A percentile compares a stretch with the other conserved stretches of the same genome.
These are phyloP conservation scores for Ogataea naganishii DNA, from an alignment of 805 yeast genomes.

Conservation along the genomic window DNA sequence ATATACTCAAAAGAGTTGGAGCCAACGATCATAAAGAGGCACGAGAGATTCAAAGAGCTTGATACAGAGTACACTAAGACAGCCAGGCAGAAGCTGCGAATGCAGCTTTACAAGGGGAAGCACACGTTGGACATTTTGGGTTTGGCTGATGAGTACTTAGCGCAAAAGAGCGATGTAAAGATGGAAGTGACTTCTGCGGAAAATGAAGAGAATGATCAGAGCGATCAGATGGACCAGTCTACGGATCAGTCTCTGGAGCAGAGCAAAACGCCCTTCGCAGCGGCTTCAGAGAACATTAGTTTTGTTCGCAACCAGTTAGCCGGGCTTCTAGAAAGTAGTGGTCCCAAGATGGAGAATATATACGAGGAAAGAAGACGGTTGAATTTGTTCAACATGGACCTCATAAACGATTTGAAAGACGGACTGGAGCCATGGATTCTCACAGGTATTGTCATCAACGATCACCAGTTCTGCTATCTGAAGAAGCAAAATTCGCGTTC, in stretches of 20 bases:
- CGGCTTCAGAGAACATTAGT: conserved; percentile 1
- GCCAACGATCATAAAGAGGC: conserved; percentile 11
- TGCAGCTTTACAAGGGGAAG: conserved; percentile 25
- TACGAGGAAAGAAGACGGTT: conserved; percentile 10
- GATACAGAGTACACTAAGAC: conserved; percentile 8
- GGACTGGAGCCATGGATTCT: conserved; percentile 29
- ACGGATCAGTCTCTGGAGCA: too few species aligned
- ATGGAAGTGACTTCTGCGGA: conserved; percentile 6
- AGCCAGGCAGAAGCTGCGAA: conserved; percentile 10
- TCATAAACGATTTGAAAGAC: conserved; percentile 14
- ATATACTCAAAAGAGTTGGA: conserved; percentile 24
- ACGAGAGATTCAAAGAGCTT: conserved; percentile 8
- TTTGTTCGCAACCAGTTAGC: not conserved
- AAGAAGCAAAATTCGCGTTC: conserved; percentile 9
- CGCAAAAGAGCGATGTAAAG: too few species aligned
- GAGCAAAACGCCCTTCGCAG: not conserved
- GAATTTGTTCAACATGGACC: conserved; percentile 18
- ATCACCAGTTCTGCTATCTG: conserved; percentile 22
- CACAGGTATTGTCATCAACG: conserved; percentile 26
- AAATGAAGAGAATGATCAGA: conserved; percentile 2
- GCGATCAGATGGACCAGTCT: not conserved
- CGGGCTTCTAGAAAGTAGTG: too few species aligned
- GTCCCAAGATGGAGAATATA: conserved; percentile 7
- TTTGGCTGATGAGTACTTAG: conserved; percentile 17
- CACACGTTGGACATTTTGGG: conserved; percentile 16